These are phyloP conservation scores for Calonectria crousiana DNA, from an alignment of 2,329 filamentous ascomycete species.

Conservation along the genomic window DNA sequence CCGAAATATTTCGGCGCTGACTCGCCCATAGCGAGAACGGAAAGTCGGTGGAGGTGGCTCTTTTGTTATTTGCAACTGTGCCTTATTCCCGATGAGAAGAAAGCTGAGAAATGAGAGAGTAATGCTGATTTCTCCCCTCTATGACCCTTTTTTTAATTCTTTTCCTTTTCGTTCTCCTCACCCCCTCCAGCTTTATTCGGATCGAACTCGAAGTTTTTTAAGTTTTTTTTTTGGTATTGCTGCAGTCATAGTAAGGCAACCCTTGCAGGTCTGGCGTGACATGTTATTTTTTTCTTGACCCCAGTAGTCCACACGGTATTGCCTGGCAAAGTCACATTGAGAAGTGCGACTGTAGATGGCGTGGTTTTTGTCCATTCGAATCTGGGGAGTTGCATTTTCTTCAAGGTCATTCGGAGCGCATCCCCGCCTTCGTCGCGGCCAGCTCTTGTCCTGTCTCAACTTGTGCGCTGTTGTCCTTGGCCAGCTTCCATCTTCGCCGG, in stretches of 20 bases:
- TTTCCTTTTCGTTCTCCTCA: neutral
- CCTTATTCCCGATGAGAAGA: neutral
- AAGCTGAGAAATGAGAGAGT: neutral
- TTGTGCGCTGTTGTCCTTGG: neutral
- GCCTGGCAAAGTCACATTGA: constrained; percentile 4
- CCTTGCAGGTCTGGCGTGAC: neutral
- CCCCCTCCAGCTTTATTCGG: neutral
- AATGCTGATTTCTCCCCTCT: neutral
- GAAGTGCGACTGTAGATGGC: constrained; percentile 3
- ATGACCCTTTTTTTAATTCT: neutral
- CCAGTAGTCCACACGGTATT: neutral
- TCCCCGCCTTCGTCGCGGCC: neutral
- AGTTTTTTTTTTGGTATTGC: neutral
- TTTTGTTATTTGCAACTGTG: neutral
- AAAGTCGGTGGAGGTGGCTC: neutral
- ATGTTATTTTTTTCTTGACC: neutral
- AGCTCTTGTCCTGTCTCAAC: neutral
- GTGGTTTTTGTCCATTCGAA: neutral
- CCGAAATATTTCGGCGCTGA: constrained; percentile 4
- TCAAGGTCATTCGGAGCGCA: neutral
- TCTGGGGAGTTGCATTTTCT: constrained; percentile 3
- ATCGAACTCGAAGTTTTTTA: neutral
- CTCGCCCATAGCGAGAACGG: neutral
- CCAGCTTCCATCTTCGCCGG: neutral
- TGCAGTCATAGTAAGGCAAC: neutral